Evolutionary conservation across 2,329 filamentous ascomycete genomes (phyloP), one percentile per base, ranked within the genome.

Genomic region (Pseudohalonectria lignicola): DNA sequence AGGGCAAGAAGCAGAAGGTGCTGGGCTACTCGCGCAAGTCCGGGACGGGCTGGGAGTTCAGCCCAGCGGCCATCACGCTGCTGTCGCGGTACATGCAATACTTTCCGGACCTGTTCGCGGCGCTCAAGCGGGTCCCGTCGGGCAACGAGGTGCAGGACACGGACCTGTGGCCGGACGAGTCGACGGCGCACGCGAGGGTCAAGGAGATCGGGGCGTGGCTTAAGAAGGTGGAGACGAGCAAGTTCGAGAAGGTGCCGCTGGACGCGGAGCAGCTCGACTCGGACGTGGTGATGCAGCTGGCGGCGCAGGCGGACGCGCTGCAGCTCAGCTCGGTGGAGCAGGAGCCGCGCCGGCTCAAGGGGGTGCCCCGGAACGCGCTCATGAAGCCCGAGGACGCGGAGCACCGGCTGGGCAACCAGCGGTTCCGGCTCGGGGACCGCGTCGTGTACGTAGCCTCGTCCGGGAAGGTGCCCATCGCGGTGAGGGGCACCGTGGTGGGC

Each of bases 261-360:
- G 92, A 98, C 51, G 92, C 92, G 1, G 86, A 95, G 56, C 93
- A 98, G 57, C 78, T 98, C 4, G 92, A 98, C 57, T 94, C 87
- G 0, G 82, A 87, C 42, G 76, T 87, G 12, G 92, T 96, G 45
- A 81, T 79, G 65, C 63, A 76, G 38, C 82, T 98, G 41, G 87
- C 94, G 49, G 61, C 69, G 39, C 79, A 80, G 31, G 84, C 86
- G 2, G 86, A 95, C 49, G 46, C 41, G 3, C 50, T 54, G 36
- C 59, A 69, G 38, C 60, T 75, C 20, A 63, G 69, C 43, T 61
- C 67, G 31, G 64, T 66, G 18, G 70, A 67, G 12, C 59, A 70
- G 13, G 69, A 78, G 29, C 66, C 74, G 37, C 85, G 81, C 64
- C 83, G 76, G 52, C 70, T 95, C 44, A 79, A 76, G 41, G 79